Base-by-base conservation (phyloP, 805 yeast species). In the Teunomyces tritomae region DNA sequence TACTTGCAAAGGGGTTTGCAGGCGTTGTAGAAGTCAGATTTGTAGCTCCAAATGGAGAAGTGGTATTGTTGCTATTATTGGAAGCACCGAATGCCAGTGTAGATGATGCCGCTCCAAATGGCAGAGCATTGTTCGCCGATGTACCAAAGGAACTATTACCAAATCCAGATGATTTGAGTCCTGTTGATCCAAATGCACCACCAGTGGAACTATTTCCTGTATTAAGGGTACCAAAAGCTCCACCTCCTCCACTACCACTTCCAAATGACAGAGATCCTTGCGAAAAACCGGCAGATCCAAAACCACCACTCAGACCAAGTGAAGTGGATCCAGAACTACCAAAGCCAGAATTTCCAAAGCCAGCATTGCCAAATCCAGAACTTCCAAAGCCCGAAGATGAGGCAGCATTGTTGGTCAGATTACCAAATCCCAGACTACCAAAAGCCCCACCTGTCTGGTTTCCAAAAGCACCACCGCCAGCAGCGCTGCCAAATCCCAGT, bases 331-430 rank as follows among this genome's bases (percentile, higher is more conserved):
- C 47, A 45, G 34, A 42, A 24, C 46, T 48, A 13, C 46, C 50
- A 39, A 51, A 50, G 8, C 49, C 44, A 10, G 51, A 17, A n/a
- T 54, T 29, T 8, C 55, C 55, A 30, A 51, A 51, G 5, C 51
- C 47, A 32, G 57, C 33, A 10, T 60, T 44, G 9, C 67, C 70
- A 45, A 61, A 64, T 1, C 61, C 43, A 8, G 68, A 49, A 33
- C 14, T 40, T 17, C 45, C 45, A 42, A 43, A 45, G 14, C 56
- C 52, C 36, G 47, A 44, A 37, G 43, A 11, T 7, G 40, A 5
- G 7, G 28, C 29, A 6, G 28, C 14, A 42, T 13, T 26, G 20
- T 27, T n/a, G 14, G 29, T 13, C 45, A 24, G 39, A 33, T 11
- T 44, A 5, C 51, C 51, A 41, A 45, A 48, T 4, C 49, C 51